Evolutionary conservation across 208 protist genomes (phyloP).

Genomic region (Trypanosoma theileri): DNA sequence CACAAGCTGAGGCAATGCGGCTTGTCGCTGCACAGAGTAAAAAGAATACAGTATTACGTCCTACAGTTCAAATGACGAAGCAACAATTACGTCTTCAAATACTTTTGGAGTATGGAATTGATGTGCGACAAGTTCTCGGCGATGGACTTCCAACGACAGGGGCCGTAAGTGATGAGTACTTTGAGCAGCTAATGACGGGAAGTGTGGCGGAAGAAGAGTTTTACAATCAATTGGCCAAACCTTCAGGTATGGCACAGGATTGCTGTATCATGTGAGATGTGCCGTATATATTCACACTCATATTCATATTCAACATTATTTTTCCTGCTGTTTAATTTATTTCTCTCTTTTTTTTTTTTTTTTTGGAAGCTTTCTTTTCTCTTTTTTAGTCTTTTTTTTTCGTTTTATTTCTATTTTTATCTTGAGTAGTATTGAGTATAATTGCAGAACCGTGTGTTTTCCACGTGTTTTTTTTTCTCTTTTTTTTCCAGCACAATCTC

Average conservation of each 20-base stretch:
- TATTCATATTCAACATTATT: not conserved
- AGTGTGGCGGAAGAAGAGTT: slow-evolving; percentile 33
- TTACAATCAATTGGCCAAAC: slow-evolving; percentile 33
- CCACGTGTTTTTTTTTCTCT: not conserved
- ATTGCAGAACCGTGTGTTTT: not conserved
- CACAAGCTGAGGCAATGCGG: slow-evolving; percentile 22
- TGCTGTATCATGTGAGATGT: slow-evolving; percentile 25
- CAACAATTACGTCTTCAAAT: slow-evolving; percentile 35
- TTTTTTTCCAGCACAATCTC: not conserved
- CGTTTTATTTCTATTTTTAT: not conserved
- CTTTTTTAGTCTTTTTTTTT: slow-evolving; percentile 5
- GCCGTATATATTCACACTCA: not conserved
- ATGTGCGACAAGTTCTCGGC: slow-evolving; percentile 30
- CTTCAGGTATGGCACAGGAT: slow-evolving; percentile 31
- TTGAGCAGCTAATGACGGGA: slow-evolving; percentile 15
- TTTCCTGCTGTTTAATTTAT: not conserved
- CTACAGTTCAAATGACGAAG: slow-evolving; percentile 31
- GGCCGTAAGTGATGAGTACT: slow-evolving; percentile 15
- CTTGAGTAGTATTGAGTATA: not conserved
- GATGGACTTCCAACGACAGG: slow-evolving; percentile 20
- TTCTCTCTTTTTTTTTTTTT: slow-evolving; percentile 3
- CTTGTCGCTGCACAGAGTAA: not conserved
- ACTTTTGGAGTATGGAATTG: slow-evolving; percentile 30
- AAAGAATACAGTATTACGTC: not conserved
- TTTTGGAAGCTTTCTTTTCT: slow-evolving; percentile 3